phyloP scores from a whole-genome alignment of 352 stramenopile species.

The Blastocystis sp. region DNA sequence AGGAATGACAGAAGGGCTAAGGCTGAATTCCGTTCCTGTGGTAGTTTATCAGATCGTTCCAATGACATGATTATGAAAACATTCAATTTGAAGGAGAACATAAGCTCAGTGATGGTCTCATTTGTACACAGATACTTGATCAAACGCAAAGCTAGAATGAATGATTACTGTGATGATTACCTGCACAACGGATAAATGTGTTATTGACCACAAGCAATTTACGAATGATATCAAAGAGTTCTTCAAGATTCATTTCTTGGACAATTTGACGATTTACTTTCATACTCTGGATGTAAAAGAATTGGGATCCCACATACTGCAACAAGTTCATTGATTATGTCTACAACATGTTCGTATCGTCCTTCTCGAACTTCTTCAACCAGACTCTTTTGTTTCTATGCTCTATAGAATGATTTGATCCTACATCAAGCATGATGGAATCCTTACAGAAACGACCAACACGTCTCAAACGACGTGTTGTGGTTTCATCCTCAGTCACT shows the following conservation, averaged over 20 bases:
- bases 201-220: conserved; percentile 25
- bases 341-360: not conserved
- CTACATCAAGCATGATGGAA: conserved; percentile 14
- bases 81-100: conserved; percentile 39
- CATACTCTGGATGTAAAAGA: not conserved
- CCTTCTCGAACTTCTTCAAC: not conserved
- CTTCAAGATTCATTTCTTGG: conserved; percentile 5
- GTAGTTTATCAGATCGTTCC: conserved; percentile 27
- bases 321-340: conserved; percentile 6
- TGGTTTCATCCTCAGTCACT: not conserved
- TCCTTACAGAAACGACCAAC: conserved; percentile 43
- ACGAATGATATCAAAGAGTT: not conserved
- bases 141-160: not conserved
- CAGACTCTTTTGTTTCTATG: not conserved
- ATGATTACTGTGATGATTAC: not conserved
- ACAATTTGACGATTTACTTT: conserved; percentile 3
- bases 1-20: not conserved
- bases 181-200: not conserved
- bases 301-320: not conserved
- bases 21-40: conserved; percentile 3
- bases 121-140: conserved; percentile 31
- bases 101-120: conserved; percentile 9
- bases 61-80: conserved; percentile 46
- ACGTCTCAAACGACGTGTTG: not conserved
- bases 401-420: not conserved